Percentiles rank a stretch among this genome's conserved stretches.
Conservation (phyloP, 495 filamentous ascomycete genomes). For the Xylaria nigripes region DNA sequence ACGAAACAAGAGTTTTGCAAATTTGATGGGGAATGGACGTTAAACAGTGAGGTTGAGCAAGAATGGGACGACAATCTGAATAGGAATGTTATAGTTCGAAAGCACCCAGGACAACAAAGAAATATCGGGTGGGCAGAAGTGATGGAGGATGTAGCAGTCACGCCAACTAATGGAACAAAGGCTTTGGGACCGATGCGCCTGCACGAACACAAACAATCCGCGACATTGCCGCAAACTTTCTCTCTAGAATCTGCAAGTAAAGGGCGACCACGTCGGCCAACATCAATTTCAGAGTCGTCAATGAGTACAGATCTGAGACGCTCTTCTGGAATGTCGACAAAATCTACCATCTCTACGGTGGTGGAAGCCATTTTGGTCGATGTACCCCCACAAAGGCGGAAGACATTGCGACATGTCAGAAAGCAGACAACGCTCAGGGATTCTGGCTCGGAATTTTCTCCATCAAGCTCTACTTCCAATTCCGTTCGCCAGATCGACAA, state of each 20-base stretch:
- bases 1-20: slow-evolving; percentile 33
- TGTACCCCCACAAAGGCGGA: slow-evolving; percentile 44
- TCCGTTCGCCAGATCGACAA: slow-evolving; percentile 24
- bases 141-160: slow-evolving; percentile 39
- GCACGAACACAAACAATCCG: slow-evolving; percentile 36
- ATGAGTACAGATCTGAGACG: slow-evolving; percentile 40
- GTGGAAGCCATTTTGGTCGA: slow-evolving; percentile 67
- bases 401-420: slow-evolving; percentile 60
- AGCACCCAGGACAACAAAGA: slow-evolving; percentile 32
- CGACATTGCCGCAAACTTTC: slow-evolving; percentile 28
- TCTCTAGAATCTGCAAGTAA: slow-evolving; percentile 16
- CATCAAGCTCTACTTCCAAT: slow-evolving; percentile 36
- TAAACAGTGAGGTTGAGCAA: slow-evolving; percentile 34
- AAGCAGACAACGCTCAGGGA: slow-evolving; percentile 48
- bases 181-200: slow-evolving; percentile 40
- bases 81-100: slow-evolving; percentile 51
- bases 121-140: slow-evolving; percentile 30
- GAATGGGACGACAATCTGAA: slow-evolving; percentile 50
- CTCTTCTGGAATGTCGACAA: slow-evolving; percentile 55
- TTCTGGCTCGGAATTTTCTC: slow-evolving; percentile 47
- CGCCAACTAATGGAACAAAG: slow-evolving; percentile 43
- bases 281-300: slow-evolving; percentile 35
- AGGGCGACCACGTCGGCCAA: slow-evolving; percentile 20
- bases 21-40: slow-evolving; percentile 45
- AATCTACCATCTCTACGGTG: slow-evolving; percentile 54